These are phyloP conservation scores for Trifolium fragiferum DNA, from an alignment of 306 rosid genomes.

Conservation along the genomic window DNA sequence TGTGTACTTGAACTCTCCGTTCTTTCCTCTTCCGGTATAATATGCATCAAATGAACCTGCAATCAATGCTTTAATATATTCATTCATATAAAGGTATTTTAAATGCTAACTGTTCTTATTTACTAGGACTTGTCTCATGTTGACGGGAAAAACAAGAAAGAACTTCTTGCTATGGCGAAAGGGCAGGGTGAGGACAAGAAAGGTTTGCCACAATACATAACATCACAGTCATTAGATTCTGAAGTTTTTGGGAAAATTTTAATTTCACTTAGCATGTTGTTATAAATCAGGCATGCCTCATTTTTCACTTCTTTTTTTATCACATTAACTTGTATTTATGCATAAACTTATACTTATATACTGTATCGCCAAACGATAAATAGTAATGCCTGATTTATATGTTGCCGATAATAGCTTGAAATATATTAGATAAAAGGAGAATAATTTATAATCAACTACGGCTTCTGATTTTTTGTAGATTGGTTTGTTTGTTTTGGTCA, in stretches of 20 bases:
- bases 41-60: conserved; percentile 36
- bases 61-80: conserved; percentile 10
- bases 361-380: background rate
- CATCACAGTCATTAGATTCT: conserved; percentile 21
- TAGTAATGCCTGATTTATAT: conserved; percentile 10
- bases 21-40: conserved; percentile 94
- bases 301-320: conserved; percentile 29
- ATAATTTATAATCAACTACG: conserved; percentile 35
- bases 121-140: conserved; percentile 96
- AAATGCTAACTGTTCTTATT: conserved; percentile 42
- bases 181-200: conserved; percentile 93
- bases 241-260: background rate
- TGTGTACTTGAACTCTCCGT: conserved; percentile 76
- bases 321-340: background rate
- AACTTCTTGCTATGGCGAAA: conserved; percentile 97
- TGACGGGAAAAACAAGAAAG: conserved; percentile 92
- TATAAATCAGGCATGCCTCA: conserved; percentile 3
- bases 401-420: conserved; percentile 26
- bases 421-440: conserved; percentile 17
- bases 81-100: conserved; percentile 35
- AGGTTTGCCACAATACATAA: conserved; percentile 55
- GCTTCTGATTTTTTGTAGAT: conserved; percentile 36
- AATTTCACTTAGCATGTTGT: conserved; percentile 25
- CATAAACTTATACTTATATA: background rate
- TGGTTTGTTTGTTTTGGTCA: conserved; percentile 25